These are phyloP conservation scores for Penstemon davidsonii DNA, from an alignment of 257 asterid genomes.

Conservation along the genomic window DNA sequence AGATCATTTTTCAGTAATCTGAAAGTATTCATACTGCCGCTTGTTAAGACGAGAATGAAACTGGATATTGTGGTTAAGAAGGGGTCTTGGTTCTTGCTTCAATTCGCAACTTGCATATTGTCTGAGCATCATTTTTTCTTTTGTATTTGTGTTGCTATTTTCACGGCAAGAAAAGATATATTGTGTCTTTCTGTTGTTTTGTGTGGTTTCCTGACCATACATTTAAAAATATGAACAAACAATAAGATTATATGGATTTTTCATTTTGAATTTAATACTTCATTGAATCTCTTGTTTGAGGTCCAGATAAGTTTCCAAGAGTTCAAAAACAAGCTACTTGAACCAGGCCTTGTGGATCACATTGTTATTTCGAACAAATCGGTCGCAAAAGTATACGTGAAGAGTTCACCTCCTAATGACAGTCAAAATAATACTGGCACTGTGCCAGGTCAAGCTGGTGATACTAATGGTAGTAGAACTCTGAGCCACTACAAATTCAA, in stretches of 20 bases:
- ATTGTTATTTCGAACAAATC: slow-evolving; percentile 60
- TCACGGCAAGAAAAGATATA: slow-evolving; percentile 4
- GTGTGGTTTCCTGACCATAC: slow-evolving; percentile 5
- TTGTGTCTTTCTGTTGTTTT: not conserved
- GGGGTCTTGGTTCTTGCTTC: slow-evolving; percentile 10
- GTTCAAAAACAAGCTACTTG: slow-evolving; percentile 40
- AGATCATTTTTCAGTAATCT: not conserved
- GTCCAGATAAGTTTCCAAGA: slow-evolving; percentile 84
- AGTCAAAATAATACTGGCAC: slow-evolving; percentile 11
- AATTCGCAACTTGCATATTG: not conserved
- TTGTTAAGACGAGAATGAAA: not conserved
- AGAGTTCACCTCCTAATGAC: slow-evolving; percentile 39
- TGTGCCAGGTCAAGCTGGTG: slow-evolving; percentile 34
- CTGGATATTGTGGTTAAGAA: slow-evolving; percentile 6
- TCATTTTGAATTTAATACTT: slow-evolving; percentile 17
- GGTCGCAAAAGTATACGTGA: slow-evolving; percentile 66
- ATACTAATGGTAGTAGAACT: slow-evolving; percentile 29
- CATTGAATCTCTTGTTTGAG: slow-evolving; percentile 7
- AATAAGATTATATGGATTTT: not conserved
- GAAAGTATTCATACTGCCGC: slow-evolving; percentile 9
- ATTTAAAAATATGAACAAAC: slow-evolving; percentile 4
- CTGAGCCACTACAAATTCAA: slow-evolving; percentile 40
- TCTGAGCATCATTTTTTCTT: not conserved
- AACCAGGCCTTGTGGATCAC: slow-evolving; percentile 67
- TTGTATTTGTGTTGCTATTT: slow-evolving; percentile 8